These are phyloP conservation scores for Candida sanyaensis DNA, from an alignment of 1,139 yeast species.

Conservation along the genomic window DNA sequence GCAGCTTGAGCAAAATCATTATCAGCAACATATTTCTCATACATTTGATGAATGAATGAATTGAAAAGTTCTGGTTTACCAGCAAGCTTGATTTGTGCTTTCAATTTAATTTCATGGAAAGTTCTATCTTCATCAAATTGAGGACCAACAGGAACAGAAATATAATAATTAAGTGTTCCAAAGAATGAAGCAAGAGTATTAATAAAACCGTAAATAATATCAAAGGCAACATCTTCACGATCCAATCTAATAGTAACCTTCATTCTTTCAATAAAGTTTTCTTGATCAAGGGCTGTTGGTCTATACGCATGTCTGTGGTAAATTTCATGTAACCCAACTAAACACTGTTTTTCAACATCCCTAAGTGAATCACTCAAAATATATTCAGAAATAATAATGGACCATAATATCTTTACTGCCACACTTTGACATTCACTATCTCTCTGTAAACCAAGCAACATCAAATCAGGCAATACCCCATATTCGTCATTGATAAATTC, in stretches of 20 bases:
- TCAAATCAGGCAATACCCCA: conserved; percentile 63
- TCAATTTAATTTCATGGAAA: conserved; percentile 74
- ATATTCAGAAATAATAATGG: conserved; percentile 68
- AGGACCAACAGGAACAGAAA: conserved; percentile 75
- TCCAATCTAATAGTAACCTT: conserved; percentile 57
- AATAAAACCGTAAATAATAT: conserved; percentile 52
- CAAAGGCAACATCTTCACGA: conserved; percentile 66
- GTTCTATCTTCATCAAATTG: conserved; percentile 89
- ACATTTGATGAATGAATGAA: conserved; percentile 74
- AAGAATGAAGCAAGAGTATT: conserved; percentile 64
- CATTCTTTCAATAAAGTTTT: conserved; percentile 51
- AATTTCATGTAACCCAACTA: conserved; percentile 63
- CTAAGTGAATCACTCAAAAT: conserved; percentile 60
- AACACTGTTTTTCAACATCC: conserved; percentile 59
- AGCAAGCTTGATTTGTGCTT: conserved; percentile 76
- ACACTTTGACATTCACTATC: conserved; percentile 62
- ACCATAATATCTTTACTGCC: conserved; percentile 72
- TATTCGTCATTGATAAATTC: conserved; percentile 58
- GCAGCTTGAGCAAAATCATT: conserved; percentile 81
- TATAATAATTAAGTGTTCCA: conserved; percentile 65
- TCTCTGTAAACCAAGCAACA: conserved; percentile 70
- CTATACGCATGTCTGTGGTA: conserved; percentile 58
- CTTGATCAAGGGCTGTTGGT: conserved; percentile 59
- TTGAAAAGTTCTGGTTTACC: conserved; percentile 81
- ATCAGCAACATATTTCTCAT: conserved; percentile 61